phyloP scores from a whole-genome alignment of 768 basidiomycete genomes.

The Panus rudis region DNA sequence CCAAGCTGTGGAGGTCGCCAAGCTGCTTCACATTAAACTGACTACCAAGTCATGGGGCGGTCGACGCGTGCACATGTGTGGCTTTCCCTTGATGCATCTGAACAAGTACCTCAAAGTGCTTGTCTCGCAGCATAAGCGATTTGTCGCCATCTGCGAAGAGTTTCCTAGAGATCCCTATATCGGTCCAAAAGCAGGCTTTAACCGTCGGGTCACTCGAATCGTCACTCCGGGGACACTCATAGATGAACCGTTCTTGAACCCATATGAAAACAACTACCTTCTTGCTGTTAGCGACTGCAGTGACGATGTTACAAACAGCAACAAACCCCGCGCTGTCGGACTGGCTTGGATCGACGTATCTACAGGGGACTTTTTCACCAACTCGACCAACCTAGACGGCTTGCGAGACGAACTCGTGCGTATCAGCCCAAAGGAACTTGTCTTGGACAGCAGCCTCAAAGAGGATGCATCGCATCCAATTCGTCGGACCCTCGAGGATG shows the following conservation, averaged over 20 bases:
- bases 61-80: slow-evolving; percentile 72
- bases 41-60: slow-evolving; percentile 71
- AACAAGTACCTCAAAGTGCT: slow-evolving; percentile 83
- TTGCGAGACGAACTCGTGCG: slow-evolving; percentile 79
- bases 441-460: slow-evolving; percentile 45
- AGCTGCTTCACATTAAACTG: slow-evolving; percentile 75
- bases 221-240: slow-evolving; percentile 93
- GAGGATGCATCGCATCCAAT: slow-evolving; percentile 37
- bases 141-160: slow-evolving; percentile 93
- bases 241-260: slow-evolving; percentile 83
- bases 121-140: slow-evolving; percentile 75
- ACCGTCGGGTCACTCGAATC: slow-evolving; percentile 77
- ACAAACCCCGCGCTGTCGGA: too few species aligned
- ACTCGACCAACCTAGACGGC: slow-evolving; percentile 41
- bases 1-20: slow-evolving; percentile 75
- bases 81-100: slow-evolving; percentile 81
- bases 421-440: slow-evolving; percentile 76
- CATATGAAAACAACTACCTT: slow-evolving; percentile 85
- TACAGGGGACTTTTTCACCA: slow-evolving; percentile 89
- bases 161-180: slow-evolving; percentile 45
- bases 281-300: slow-evolving; percentile 46
- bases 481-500: slow-evolving; percentile 42
- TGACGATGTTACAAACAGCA: neutral
- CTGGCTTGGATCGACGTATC: slow-evolving; percentile 95
- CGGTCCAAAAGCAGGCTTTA: slow-evolving; percentile 55